Conservation (phyloP, 2,329 filamentous ascomycete species). For the Colletotrichum viniferum region DNA sequence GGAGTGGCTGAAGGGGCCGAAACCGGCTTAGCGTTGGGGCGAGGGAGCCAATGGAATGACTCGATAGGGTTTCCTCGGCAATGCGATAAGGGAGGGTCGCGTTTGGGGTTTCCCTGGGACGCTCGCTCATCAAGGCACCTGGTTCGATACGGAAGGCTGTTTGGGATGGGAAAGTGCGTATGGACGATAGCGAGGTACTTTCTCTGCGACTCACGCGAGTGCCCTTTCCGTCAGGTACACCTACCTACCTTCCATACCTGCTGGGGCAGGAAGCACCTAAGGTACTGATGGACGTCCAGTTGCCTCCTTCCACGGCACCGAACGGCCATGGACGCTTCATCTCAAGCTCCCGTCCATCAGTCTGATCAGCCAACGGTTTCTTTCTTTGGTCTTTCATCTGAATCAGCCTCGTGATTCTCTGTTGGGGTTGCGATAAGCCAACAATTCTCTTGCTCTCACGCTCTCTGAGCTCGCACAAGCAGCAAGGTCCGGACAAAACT, state of each 20-base stretch:
- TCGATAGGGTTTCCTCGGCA: conserved; percentile 30
- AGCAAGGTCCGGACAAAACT: neutral
- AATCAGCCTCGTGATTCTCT: neutral
- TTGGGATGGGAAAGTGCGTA: conserved; percentile 14
- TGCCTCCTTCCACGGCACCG: neutral
- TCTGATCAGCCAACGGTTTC: neutral
- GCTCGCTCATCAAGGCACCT: neutral
- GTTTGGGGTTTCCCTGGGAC: conserved; percentile 18
- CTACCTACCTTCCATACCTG: neutral
- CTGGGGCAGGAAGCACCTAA: neutral
- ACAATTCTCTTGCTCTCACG: neutral
- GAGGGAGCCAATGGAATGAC: conserved; percentile 27
- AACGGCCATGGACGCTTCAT: neutral
- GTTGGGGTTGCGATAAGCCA: neutral
- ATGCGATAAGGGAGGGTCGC: conserved; percentile 27
- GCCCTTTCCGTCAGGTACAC: neutral
- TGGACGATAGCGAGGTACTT: neutral
- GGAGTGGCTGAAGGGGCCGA: conserved; percentile 25
- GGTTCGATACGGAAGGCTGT: conserved; percentile 2
- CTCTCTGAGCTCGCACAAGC: neutral
- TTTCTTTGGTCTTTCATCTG: neutral
- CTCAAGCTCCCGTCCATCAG: neutral
- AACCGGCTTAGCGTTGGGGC: conserved; percentile 27
- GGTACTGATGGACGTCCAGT: neutral
- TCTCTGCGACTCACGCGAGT: neutral